phyloP scores from a whole-genome alignment of 2,329 filamentous ascomycete species.

The Diaporthe sp. region DNA sequence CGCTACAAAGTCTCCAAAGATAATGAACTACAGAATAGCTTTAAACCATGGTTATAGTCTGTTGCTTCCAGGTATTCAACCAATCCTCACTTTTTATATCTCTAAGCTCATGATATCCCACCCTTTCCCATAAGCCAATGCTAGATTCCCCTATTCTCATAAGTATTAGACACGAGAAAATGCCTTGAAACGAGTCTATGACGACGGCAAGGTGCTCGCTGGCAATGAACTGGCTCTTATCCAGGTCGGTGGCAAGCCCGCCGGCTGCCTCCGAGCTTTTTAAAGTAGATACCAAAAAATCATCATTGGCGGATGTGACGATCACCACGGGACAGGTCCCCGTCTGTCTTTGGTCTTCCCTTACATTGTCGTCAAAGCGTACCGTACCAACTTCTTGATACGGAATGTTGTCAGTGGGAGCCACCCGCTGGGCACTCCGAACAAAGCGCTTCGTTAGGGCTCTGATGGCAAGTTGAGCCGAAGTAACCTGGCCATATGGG shows the following conservation, averaged over 20 bases:
- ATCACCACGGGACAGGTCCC: background rate
- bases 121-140: background rate
- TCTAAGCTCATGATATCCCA: background rate
- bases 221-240: background rate
- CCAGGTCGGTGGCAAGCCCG: background rate
- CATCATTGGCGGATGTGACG: background rate
- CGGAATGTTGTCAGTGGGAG: background rate
- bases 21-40: background rate
- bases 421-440: background rate
- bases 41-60: background rate
- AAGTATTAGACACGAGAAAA: background rate
- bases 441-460: background rate
- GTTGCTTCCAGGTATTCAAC: background rate
- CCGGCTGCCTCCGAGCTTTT: background rate
- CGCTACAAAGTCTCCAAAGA: no score
- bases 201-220: background rate
- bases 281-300: background rate
- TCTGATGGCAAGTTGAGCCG: background rate
- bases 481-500: background rate
- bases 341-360: background rate
- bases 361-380: background rate
- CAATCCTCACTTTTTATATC: background rate
- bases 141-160: background rate
- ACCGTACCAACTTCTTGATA: background rate
- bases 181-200: background rate